Percentiles rank a stretch among this genome's conserved stretches.
Evolutionary conservation across 75 land plant species (phyloP).

Genomic region (Cryptomeria japonica): DNA sequence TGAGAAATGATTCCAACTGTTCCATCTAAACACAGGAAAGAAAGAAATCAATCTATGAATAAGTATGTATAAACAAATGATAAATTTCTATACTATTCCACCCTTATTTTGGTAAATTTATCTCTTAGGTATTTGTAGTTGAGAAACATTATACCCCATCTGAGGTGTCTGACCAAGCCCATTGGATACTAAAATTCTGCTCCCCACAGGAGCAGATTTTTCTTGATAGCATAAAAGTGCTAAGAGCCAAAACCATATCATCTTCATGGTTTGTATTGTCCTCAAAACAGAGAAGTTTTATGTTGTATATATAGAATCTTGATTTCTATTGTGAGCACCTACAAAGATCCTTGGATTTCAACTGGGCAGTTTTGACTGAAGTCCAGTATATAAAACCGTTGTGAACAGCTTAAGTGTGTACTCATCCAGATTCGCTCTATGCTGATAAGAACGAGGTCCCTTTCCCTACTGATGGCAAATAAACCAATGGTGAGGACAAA

Average conservation of each 20-base stretch:
- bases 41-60: background rate
- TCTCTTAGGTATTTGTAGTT: background rate
- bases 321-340: background rate
- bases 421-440: background rate
- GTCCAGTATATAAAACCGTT: no score
- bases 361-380: no score
- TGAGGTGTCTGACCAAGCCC: background rate
- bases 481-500: background rate
- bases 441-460: background rate
- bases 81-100: background rate
- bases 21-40: constrained; percentile 57
- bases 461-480: no score
- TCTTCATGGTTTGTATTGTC: background rate
- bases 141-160: background rate
- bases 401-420: background rate
- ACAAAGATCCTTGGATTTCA: no score
- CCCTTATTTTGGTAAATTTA: background rate
- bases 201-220: background rate
- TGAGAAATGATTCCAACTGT: constrained; percentile 85
- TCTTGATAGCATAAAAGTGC: background rate
- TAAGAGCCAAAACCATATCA: background rate
- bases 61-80: background rate
- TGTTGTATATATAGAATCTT: no score
- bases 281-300: background rate
- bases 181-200: background rate